Percentiles rank a stretch among this genome's conserved stretches.
phyloP scores from a whole-genome alignment of 768 basidiomycete species.

The Holtermannia corniformis region DNA sequence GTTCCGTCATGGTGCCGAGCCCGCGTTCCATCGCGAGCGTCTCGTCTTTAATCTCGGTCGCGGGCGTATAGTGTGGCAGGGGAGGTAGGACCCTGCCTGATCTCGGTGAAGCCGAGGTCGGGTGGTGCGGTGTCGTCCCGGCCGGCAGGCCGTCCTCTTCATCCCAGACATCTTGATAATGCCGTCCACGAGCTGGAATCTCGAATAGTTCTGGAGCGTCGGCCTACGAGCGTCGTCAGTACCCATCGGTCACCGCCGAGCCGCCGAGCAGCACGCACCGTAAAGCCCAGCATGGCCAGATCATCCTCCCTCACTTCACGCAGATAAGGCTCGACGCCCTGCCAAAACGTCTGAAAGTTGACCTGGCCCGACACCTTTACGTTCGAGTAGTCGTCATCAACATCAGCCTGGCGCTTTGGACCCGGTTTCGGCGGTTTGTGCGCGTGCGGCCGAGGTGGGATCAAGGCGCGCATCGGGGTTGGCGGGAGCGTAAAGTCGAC shows the following conservation, averaged over 20 bases:
- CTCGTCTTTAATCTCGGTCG: conserved; percentile 60
- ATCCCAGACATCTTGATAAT: conserved; percentile 88
- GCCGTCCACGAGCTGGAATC: conserved; percentile 74
- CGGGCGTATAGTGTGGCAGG: conserved; percentile 22
- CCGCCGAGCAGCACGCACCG: conserved; percentile 42
- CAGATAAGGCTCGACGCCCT: conserved; percentile 80
- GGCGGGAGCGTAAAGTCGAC: conserved; percentile 35
- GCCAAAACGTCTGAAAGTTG: conserved; percentile 60
- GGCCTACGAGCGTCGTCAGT: conserved; percentile 31
- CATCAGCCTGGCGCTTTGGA: conserved; percentile 54
- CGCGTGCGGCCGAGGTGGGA: conserved; percentile 34
- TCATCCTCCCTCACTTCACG: conserved; percentile 89
- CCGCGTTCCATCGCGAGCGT: conserved; percentile 65
- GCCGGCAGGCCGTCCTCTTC: conserved; percentile 57
- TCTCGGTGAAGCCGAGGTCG: conserved; percentile 6
- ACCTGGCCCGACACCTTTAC: conserved; percentile 57
- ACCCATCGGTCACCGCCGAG: no score
- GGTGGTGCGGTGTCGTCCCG: conserved; percentile 26
- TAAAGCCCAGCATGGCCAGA: conserved; percentile 81
- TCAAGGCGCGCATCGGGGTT: conserved; percentile 18
- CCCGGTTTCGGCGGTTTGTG: conserved; percentile 38
- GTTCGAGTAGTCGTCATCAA: conserved; percentile 81
- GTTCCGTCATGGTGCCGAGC: conserved; percentile 78
- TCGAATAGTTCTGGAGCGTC: conserved; percentile 82
- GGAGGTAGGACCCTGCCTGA: conserved; percentile 2